phyloP scores from a whole-genome alignment of 352 stramenopile species.

The Lagenidium giganteum region DNA sequence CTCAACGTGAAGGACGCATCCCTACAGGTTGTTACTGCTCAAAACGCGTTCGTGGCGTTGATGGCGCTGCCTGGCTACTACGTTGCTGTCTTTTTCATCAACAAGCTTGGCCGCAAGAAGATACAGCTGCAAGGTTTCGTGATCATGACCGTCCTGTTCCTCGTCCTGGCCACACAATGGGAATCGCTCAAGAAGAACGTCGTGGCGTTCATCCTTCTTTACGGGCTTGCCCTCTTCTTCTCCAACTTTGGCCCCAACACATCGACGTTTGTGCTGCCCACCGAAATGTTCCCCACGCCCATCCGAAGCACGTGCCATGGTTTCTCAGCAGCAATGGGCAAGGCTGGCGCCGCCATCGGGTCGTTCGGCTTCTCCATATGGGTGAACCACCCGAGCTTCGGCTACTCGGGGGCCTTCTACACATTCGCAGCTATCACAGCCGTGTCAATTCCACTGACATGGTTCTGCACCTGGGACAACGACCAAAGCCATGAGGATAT shows the following conservation, averaged over 20 bases:
- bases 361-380: conserved; percentile 30
- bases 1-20: conserved; percentile 41
- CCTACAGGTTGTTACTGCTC: conserved; percentile 43
- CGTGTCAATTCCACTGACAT: conserved; percentile 19
- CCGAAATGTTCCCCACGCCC: conserved; percentile 82
- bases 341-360: conserved; percentile 71
- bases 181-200: conserved; percentile 37
- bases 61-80: conserved; percentile 81
- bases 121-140: conserved; percentile 81
- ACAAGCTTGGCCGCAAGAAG: conserved; percentile 51
- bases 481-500: conserved; percentile 11
- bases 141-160: conserved; percentile 59
- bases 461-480: conserved; percentile 27
- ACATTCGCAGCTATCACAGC: conserved; percentile 17
- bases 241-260: conserved; percentile 87
- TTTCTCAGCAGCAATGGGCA: conserved; percentile 83
- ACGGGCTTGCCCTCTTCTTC: conserved; percentile 73
- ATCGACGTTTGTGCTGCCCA: conserved; percentile 82
- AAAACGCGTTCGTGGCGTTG: conserved; percentile 56
- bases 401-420: conserved; percentile 17
- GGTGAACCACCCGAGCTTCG: conserved; percentile 9
- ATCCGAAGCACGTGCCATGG: conserved; percentile 86
- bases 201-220: conserved; percentile 69
- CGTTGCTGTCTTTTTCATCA: conserved; percentile 68
- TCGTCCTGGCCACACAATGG: conserved; percentile 62